Evolutionary conservation across 805 yeast genomes (phyloP).

Genomic region (Kuraishia hungarica): DNA sequence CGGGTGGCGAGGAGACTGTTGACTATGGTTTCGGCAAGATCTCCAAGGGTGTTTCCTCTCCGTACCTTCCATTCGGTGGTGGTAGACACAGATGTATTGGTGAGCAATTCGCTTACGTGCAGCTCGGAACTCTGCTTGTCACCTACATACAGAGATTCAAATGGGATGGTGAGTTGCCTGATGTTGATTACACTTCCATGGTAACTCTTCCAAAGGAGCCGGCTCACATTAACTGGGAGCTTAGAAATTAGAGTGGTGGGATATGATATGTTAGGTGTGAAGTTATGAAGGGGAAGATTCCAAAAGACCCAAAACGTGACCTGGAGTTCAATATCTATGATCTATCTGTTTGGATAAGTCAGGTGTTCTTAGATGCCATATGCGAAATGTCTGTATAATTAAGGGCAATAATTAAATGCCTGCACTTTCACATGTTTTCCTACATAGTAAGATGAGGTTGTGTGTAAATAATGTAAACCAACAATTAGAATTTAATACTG

Average conservation of each 20-base stretch:
- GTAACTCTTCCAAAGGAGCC: constrained; percentile 84
- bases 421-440: not conserved
- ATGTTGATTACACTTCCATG: constrained; percentile 80
- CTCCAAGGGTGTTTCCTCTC: constrained; percentile 91
- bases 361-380: too few relatives aligned
- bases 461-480: not conserved
- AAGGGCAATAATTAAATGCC: not conserved
- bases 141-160: constrained; percentile 67
- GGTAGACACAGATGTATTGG: constrained; percentile 99
- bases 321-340: not conserved
- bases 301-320: not conserved
- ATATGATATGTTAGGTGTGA: not conserved
- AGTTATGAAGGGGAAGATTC: not conserved
- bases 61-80: constrained; percentile 97
- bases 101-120: constrained; percentile 94
- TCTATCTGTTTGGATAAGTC: not conserved
- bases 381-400: not conserved
- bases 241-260: not conserved
- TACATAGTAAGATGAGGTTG: too few relatives aligned
- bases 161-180: constrained; percentile 67
- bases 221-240: constrained; percentile 63
- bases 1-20: constrained; percentile 31
- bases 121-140: constrained; percentile 77
- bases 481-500: not conserved
- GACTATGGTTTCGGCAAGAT: constrained; percentile 98